These are phyloP conservation scores for Clitoria ternatea DNA, from an alignment of 306 rosid species.

Conservation along the genomic window DNA sequence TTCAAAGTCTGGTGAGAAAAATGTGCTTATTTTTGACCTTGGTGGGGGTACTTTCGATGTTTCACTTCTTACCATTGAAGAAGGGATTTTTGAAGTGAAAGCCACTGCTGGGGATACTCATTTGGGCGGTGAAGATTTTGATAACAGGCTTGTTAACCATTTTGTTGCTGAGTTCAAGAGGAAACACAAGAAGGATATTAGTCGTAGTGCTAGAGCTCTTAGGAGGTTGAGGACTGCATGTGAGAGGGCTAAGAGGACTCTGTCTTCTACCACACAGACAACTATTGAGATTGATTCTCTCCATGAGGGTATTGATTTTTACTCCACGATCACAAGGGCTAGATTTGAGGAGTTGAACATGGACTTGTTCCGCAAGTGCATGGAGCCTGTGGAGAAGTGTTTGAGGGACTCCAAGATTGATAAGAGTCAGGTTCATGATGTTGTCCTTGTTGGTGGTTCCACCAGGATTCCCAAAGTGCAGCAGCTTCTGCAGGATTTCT, in stretches of 20 bases:
- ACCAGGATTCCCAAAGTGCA: constrained; percentile 50
- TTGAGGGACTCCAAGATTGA: constrained; percentile 44
- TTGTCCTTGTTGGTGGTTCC: constrained; percentile 54
- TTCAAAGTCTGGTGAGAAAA: constrained; percentile 32
- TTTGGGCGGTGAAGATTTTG: constrained; percentile 50
- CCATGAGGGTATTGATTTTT: constrained; percentile 46
- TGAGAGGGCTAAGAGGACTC: constrained; percentile 48
- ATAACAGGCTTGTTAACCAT: constrained; percentile 45
- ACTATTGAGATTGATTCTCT: constrained; percentile 46
- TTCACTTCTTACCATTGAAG: constrained; percentile 41
- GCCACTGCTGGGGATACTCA: constrained; percentile 51
- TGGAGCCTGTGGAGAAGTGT: constrained; percentile 55
- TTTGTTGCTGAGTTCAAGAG: constrained; percentile 43
- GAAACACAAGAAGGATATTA: constrained; percentile 47
- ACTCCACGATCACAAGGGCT: constrained; percentile 40
- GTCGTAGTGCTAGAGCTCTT: constrained; percentile 37
- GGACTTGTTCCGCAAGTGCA: constrained; percentile 49
- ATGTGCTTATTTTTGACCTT: constrained; percentile 42
- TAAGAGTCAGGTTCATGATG: constrained; percentile 42
- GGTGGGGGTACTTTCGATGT: constrained; percentile 49
- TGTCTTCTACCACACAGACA: constrained; percentile 41
- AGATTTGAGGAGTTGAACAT: constrained; percentile 50
- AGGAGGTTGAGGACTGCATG: constrained; percentile 45
- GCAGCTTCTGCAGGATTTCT: constrained; percentile 44
- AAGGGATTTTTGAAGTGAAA: constrained; percentile 47